Conservation (phyloP, 75 land plant species). For the Cryptomeria japonica region DNA sequence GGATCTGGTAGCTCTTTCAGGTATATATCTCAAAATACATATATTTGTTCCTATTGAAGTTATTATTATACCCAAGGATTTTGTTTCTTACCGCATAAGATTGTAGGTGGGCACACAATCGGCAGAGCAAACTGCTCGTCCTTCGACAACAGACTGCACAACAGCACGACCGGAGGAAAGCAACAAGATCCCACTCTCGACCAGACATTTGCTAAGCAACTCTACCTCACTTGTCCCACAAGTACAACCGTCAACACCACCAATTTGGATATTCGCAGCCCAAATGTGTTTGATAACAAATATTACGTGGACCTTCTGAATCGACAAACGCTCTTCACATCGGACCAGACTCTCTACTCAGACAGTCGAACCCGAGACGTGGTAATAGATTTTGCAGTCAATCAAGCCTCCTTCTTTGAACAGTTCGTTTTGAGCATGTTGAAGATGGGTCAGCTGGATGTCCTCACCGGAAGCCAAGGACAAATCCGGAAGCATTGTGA, state of each 20-base stretch:
- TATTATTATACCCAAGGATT: no score
- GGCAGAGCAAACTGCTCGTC: constrained; percentile 20
- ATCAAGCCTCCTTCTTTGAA: constrained; percentile 41
- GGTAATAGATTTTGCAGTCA: constrained; percentile 42
- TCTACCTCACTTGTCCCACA: constrained; percentile 37
- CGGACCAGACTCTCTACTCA: constrained; percentile 59
- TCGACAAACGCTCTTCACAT: constrained; percentile 56
- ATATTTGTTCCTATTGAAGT: no score
- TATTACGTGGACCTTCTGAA: constrained; percentile 61
- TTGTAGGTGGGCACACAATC: constrained; percentile 37
- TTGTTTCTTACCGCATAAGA: neutral
- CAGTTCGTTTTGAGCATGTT: constrained; percentile 19
- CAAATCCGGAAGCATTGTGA: constrained; percentile 19
- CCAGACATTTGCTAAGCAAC: constrained; percentile 35
- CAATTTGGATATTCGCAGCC: constrained; percentile 36
- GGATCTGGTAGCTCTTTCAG: constrained; percentile 1
- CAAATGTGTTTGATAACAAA: constrained; percentile 64
- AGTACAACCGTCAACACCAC: constrained; percentile 25
- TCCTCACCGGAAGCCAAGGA: constrained; percentile 34
- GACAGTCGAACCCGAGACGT: constrained; percentile 32
- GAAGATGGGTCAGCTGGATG: constrained; percentile 30
- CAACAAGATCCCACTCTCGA: neutral
- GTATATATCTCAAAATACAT: neutral
- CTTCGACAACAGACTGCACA: constrained; percentile 14
- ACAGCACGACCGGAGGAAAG: neutral